These are phyloP conservation scores for Vanrija pseudolonga DNA, from an alignment of 1,284 basidiomycete species.

Conservation along the genomic window DNA sequence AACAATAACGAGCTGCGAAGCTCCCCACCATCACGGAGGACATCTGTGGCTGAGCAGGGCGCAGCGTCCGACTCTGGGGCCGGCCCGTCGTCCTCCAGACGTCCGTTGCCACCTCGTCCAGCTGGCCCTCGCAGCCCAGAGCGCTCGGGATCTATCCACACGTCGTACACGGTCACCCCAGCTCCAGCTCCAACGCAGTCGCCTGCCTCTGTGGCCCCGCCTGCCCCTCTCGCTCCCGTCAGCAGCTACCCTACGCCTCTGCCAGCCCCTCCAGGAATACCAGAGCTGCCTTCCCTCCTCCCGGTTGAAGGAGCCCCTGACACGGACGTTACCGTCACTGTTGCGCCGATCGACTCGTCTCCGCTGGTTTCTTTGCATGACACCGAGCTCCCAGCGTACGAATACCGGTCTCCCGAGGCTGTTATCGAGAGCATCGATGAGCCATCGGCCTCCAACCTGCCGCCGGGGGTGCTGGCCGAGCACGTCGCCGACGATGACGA, in stretches of 20 bases:
- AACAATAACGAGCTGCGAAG: no score
- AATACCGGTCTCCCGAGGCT: conserved; percentile 40
- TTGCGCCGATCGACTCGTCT: no score
- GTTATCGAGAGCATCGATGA: conserved; percentile 40
- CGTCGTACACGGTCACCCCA: background rate
- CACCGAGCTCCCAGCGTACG: conserved; percentile 3
- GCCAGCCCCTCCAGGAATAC: background rate
- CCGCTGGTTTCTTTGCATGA: background rate
- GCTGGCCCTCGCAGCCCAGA: background rate
- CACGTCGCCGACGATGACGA: conserved; percentile 25
- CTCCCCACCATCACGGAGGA: no score
- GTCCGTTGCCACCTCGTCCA: background rate
- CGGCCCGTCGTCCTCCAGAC: background rate
- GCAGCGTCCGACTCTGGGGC: no score
- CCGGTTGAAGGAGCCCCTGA: no score
- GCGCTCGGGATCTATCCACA: background rate
- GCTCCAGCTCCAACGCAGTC: no score
- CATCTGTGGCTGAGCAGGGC: no score
- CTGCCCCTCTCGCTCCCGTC: no score
- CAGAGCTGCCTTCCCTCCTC: no score
- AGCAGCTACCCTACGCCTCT: no score
- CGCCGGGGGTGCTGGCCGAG: conserved; percentile 35
- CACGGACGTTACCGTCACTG: no score
- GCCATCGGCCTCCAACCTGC: conserved; percentile 26
- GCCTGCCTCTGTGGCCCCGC: no score